Evolutionary conservation across 495 filamentous ascomycete species (phyloP), one percentile per base, ranked within the genome.

Genomic region (Tuber melanosporum): DNA sequence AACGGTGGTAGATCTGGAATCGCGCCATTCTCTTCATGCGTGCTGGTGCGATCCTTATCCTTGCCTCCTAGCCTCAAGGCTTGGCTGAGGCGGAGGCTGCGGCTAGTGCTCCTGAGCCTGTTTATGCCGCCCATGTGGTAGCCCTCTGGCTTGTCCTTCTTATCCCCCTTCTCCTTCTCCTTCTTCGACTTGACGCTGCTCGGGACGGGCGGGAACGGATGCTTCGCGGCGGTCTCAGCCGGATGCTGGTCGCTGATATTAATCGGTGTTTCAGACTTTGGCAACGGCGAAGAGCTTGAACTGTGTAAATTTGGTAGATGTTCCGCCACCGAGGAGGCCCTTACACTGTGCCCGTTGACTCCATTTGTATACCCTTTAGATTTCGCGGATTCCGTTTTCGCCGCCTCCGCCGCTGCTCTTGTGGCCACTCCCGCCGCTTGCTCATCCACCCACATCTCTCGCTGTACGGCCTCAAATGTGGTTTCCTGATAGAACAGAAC

Each of bases 401-500:
- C 85, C 44, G 84, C 87, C 75, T 87, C 88, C 49, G 88, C 81
- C 73, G 89, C 87, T 69, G 90, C 88, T 74, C 91, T 86, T 42
- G 92, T 89, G 71, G 90, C 84, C 41, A 91, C 91, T 83, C 97
- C 94, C 41, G 91, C 91, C 71, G 91, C 90, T 78, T 97, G 93
- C 84, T 97, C 91, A 17, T 79, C 87, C n/a, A 76, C 82, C 76
- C 79, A 80, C 75, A 83, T 79, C 80, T 91, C 89, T 74, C 87
- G 91, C 78, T 91, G 88, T 71, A 98, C 90, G 72, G 92, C 94
- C 84, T 98, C 95, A 32, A 94, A 86, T 2, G 94, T 97, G 3
- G 94, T 97, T 84, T 99, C 95, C 83, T 98, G 95, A 83, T 99
- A 99, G 85, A 99, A 98, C 1, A 99, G 86, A 32, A 99, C 94